Percentiles rank a stretch among this genome's conserved stretches.
Conservation (phyloP, 2,329 filamentous ascomycete species). For the Aspergillus sp. region DNA sequence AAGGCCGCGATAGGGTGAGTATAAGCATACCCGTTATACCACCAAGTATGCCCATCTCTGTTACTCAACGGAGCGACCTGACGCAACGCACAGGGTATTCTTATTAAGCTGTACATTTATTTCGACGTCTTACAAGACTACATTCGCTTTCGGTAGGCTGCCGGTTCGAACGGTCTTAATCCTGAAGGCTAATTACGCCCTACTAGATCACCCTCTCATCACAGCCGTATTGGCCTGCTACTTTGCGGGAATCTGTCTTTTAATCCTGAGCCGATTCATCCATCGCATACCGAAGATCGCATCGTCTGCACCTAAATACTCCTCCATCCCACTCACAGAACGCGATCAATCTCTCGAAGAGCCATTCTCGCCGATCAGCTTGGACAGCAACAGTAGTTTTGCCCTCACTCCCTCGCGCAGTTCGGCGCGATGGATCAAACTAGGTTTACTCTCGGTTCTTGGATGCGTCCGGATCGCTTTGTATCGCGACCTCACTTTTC, state of each 20-base stretch:
- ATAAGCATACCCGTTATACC: neutral
- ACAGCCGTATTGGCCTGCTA: conserved; percentile 46
- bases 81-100: conserved; percentile 30
- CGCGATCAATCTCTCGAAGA: conserved; percentile 27
- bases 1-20: conserved; percentile 38
- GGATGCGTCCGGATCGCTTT: conserved; percentile 41
- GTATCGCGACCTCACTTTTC: conserved; percentile 43
- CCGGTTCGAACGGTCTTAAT: neutral
- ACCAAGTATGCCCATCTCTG: neutral
- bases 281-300: conserved; percentile 25
- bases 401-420: conserved; percentile 10
- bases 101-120: conserved; percentile 40
- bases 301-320: conserved; percentile 29
- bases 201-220: conserved; percentile 50
- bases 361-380: conserved; percentile 8
- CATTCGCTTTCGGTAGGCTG: conserved; percentile 43
- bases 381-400: conserved; percentile 9
- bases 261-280: conserved; percentile 40
- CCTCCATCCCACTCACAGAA: conserved; percentile 32
- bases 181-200: conserved; percentile 9
- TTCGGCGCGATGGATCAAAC: conserved; percentile 27
- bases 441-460: conserved; percentile 24
- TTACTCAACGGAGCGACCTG: conserved; percentile 17
- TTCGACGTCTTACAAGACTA: conserved; percentile 37
- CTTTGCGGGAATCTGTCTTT: conserved; percentile 41